Evolutionary conservation across 129 eudicot genomes (phyloP).

Genomic region (Gnaphalium uliginosum): DNA sequence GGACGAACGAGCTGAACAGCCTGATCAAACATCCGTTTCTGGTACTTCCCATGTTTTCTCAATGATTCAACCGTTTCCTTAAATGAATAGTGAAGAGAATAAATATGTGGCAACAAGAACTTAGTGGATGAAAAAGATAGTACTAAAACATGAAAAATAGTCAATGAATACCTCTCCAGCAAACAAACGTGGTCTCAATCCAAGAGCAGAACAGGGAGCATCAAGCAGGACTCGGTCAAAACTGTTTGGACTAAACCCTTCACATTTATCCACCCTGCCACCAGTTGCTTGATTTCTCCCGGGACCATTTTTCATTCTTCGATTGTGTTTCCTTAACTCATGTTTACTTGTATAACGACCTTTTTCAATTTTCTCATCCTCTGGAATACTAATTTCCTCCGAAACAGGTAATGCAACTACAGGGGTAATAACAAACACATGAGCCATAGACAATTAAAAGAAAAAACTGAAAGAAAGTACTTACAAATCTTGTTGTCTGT

Average conservation of each 20-base stretch:
- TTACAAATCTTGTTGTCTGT: constrained; percentile 14
- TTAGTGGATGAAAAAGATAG: neutral
- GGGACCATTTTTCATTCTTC: constrained; percentile 70
- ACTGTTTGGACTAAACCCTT: constrained; percentile 85
- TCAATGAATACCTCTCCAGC: constrained; percentile 61
- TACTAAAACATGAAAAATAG: neutral
- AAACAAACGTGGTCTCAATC: constrained; percentile 87
- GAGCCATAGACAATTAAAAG: neutral
- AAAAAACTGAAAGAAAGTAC: constrained; percentile 4
- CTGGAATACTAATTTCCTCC: constrained; percentile 34
- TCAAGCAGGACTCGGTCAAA: constrained; percentile 98
- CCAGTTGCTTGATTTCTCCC: constrained; percentile 68
- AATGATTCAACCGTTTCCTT: constrained; percentile 82
- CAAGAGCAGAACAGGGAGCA: constrained; percentile 99
- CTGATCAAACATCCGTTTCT: constrained; percentile 87
- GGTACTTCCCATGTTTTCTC: constrained; percentile 77
- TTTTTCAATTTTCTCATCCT: constrained; percentile 35
- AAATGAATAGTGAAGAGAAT: constrained; percentile 6
- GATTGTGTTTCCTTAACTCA: constrained; percentile 43
- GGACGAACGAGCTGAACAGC: constrained; percentile 94
- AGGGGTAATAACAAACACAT: constrained; percentile 9
- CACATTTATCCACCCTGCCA: constrained; percentile 64
- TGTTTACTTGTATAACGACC: constrained; percentile 43
- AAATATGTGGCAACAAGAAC: neutral
- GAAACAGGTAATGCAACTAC: constrained; percentile 15